Evolutionary conservation across 805 yeast species (phyloP).

Genomic region (Metschnikowia santaceciliae): DNA sequence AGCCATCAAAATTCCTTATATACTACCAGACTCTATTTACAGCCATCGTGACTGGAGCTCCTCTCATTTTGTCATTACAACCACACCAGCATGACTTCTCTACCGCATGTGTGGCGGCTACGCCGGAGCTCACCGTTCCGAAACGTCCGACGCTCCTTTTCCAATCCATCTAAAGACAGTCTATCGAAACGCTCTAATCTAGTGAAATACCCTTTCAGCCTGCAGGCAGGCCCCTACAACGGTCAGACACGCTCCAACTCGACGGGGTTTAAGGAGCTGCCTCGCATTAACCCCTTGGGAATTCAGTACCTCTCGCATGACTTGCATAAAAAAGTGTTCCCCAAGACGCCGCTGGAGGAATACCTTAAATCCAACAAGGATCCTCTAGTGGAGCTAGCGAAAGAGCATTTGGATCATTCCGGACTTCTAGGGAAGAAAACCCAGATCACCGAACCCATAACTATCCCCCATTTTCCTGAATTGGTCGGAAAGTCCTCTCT

Average conservation of each 20-base stretch:
- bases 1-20: too few species aligned
- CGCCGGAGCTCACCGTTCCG: not conserved
- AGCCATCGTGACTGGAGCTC: not conserved
- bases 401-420: constrained; percentile 54
- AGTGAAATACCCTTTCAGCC: not conserved
- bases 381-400: constrained; percentile 45
- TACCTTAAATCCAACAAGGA: constrained; percentile 31
- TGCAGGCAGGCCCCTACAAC: not conserved
- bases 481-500: constrained; percentile 64
- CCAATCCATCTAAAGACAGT: too few species aligned
- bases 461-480: constrained; percentile 56
- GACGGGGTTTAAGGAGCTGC: constrained; percentile 20
- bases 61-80: too few species aligned
- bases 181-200: too few species aligned
- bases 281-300: constrained; percentile 71
- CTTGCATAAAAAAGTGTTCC: constrained; percentile 62
- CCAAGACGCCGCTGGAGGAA: constrained; percentile 26
- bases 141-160: not conserved
- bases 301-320: constrained; percentile 67
- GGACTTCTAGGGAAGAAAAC: constrained; percentile 76
- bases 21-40: too few species aligned
- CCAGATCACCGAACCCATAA: constrained; percentile 54
- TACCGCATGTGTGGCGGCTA: not conserved
- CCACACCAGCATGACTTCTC: not conserved
- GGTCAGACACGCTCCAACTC: not conserved